phyloP scores from a whole-genome alignment of 176 grass and related monocot genomes.

The Triticum monococcum region DNA sequence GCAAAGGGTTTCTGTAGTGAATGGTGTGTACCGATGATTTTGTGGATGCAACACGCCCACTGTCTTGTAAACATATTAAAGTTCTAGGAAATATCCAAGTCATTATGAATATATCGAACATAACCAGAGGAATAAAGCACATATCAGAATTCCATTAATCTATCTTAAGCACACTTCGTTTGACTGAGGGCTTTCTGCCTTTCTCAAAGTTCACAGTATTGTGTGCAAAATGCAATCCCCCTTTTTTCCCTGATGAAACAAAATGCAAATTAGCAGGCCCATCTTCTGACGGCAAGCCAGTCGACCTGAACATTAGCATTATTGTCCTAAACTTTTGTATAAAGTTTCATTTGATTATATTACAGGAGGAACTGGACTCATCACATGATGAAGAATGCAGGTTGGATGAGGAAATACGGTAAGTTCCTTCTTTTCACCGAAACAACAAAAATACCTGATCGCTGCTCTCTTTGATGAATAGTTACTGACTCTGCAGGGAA shows the following conservation, averaged over 20 bases:
- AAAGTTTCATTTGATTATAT: constrained; percentile 21
- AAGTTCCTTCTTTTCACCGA: constrained; percentile 37
- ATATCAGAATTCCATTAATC: not conserved
- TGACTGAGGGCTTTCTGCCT: not conserved
- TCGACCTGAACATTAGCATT: constrained; percentile 10
- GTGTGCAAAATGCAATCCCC: not conserved
- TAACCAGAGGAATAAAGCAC: not conserved
- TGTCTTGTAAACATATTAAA: constrained; percentile 17
- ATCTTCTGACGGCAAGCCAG: not conserved
- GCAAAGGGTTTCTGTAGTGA: not conserved
- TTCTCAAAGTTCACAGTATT: constrained; percentile 20
- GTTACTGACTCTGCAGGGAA: constrained; percentile 61
- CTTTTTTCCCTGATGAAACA: not conserved
- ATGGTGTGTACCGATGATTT: not conserved
- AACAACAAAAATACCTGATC: constrained; percentile 2
- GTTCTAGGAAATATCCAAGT: not conserved
- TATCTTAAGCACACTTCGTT: constrained; percentile 6
- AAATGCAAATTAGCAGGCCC: constrained; percentile 1
- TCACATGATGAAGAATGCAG: constrained; percentile 56
- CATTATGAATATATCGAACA: not conserved
- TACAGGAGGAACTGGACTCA: constrained; percentile 65
- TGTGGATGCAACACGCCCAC: not conserved
- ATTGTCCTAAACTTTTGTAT: not conserved
- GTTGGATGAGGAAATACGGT: constrained; percentile 79
- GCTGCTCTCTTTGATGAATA: not conserved